These are phyloP conservation scores for Penicillium sp. DNA, from an alignment of 2,329 filamentous ascomycete species.

Conservation along the genomic window DNA sequence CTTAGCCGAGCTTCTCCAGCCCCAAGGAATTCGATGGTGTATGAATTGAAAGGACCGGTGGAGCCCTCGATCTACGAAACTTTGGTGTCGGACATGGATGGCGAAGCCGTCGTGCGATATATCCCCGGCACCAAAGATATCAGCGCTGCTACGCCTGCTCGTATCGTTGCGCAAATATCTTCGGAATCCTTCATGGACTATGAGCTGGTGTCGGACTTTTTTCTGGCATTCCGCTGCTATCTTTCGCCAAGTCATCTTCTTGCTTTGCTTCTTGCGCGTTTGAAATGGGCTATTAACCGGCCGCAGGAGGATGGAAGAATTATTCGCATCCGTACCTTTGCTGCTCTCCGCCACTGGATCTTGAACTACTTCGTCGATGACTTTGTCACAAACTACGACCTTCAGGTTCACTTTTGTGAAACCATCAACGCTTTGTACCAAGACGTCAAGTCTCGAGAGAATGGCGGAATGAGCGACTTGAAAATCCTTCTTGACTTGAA, in stretches of 20 bases:
- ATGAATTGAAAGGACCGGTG: conserved; percentile 65
- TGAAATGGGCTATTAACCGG: conserved; percentile 83
- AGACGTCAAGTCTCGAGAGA: conserved; percentile 55
- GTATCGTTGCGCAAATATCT: conserved; percentile 93
- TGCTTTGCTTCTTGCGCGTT: conserved; percentile 79
- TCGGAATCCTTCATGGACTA: conserved; percentile 96
- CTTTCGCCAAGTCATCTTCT: conserved; percentile 76
- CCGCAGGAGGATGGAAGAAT: conserved; percentile 85
- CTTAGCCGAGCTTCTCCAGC: conserved; percentile 35
- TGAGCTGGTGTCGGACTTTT: conserved; percentile 95
- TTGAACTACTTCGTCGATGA: conserved; percentile 97
- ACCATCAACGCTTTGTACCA: conserved; percentile 70
- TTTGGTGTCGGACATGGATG: conserved; percentile 80
- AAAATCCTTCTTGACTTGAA: conserved; percentile 95
- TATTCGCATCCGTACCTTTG: conserved; percentile 93
- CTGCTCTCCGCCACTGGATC: conserved; percentile 95
- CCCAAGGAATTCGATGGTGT: conserved; percentile 47
- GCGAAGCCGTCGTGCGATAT: conserved; percentile 81
- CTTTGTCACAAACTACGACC: conserved; percentile 75
- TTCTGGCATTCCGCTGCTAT: conserved; percentile 90
- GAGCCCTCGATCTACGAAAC: conserved; percentile 72
- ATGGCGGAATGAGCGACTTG: conserved; percentile 65
- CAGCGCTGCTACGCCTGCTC: conserved; percentile 84
- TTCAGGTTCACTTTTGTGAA: conserved; percentile 79
- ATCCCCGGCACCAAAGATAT: conserved; percentile 72